These are phyloP conservation scores for Whalleya microplaca DNA, from an alignment of 2,329 filamentous ascomycete genomes.

Conservation along the genomic window DNA sequence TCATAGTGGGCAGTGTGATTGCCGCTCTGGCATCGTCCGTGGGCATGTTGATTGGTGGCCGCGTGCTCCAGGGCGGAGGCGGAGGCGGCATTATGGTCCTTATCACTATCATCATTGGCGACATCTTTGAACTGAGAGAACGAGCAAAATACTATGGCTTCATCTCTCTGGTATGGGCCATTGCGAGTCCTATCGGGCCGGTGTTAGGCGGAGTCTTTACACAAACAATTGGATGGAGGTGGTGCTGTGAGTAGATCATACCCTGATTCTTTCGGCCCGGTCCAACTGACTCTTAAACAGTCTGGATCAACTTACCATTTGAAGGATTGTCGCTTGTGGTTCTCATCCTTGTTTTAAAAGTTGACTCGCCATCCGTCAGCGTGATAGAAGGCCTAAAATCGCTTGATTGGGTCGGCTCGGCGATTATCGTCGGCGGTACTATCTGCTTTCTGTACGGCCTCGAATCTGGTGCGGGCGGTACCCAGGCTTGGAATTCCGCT, in stretches of 20 bases:
- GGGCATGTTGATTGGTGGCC: slow-evolving; percentile 41
- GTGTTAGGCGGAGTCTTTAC: slow-evolving; percentile 56
- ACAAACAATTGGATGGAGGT: slow-evolving; percentile 58
- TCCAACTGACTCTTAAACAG: slow-evolving; percentile 1
- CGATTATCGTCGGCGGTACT: slow-evolving; percentile 59
- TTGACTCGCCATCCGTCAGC: slow-evolving; percentile 60
- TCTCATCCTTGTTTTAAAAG: slow-evolving; percentile 57
- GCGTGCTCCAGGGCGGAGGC: slow-evolving; percentile 41
- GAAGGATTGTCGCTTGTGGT: slow-evolving; percentile 52
- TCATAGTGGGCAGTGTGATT: slow-evolving; percentile 43
- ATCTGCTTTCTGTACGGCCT: slow-evolving; percentile 65
- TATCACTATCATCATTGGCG: slow-evolving; percentile 42
- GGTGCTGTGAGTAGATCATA: slow-evolving; percentile 48
- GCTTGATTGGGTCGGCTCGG: slow-evolving; percentile 53
- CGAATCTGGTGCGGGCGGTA: slow-evolving; percentile 57
- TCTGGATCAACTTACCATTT: slow-evolving; percentile 49
- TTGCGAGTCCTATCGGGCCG: slow-evolving; percentile 58
- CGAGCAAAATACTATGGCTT: slow-evolving; percentile 54
- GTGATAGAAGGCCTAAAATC: slow-evolving; percentile 58
- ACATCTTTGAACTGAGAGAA: slow-evolving; percentile 41
- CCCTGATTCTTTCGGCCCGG: neutral
- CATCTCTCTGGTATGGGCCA: slow-evolving; percentile 59
- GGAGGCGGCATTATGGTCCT: slow-evolving; percentile 43
- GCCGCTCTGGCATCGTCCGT: slow-evolving; percentile 39
- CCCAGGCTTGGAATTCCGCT: slow-evolving; percentile 54